These are phyloP conservation scores for Mortierella sp. DNA, from an alignment of 371 early-diverging fungal species.

Conservation along the genomic window DNA sequence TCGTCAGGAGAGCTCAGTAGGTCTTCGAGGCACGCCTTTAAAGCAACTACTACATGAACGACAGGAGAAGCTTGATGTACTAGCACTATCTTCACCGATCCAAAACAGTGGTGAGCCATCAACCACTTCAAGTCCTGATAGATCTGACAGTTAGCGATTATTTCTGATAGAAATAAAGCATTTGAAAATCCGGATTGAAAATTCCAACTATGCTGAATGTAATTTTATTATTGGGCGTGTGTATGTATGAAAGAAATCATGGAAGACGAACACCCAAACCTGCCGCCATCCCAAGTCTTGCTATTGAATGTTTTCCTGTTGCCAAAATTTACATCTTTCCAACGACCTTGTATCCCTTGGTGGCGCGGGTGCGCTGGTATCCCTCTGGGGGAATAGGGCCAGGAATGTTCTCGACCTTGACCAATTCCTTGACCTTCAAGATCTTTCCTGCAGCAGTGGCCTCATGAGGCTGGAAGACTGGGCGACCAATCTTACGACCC, in stretches of 20 bases:
- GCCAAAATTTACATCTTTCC: conserved; percentile 55
- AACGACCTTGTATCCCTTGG: conserved; percentile 68
- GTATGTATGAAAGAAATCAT: not conserved
- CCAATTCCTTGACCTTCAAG: conserved; percentile 84
- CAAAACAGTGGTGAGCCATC: not conserved
- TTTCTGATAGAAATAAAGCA: not conserved
- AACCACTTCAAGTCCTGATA: not conserved
- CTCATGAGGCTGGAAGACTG: conserved; percentile 71
- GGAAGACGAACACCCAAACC: not conserved
- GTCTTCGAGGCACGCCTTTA: not conserved
- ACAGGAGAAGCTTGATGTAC: not conserved
- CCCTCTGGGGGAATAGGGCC: conserved; percentile 65
- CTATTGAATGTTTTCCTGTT: not conserved
- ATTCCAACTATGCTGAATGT: not conserved
- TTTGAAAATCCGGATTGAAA: not conserved
- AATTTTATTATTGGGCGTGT: not conserved
- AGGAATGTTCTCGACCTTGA: conserved; percentile 75
- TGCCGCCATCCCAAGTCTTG: not conserved
- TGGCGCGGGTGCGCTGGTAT: conserved; percentile 60
- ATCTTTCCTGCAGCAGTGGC: conserved; percentile 80
- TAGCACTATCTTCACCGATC: not conserved
- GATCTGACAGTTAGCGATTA: not conserved
- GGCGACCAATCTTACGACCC: conserved; percentile 65
- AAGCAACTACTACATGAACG: not conserved
- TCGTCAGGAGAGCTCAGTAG: not conserved